phyloP scores from a whole-genome alignment of 257 asterid species.

The Petunia secreta region DNA sequence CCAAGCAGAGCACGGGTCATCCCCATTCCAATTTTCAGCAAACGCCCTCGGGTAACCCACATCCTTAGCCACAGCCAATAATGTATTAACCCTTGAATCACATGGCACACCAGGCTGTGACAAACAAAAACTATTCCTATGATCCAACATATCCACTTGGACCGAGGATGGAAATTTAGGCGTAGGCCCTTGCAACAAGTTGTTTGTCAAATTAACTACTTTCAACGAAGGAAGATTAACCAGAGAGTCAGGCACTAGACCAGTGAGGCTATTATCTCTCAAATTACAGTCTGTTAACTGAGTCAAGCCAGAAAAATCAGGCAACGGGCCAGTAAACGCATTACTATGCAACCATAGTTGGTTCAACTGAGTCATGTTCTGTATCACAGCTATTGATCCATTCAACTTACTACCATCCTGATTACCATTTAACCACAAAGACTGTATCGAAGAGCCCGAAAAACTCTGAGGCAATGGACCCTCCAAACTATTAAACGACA shows the following conservation, averaged over 20 bases:
- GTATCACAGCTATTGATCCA: conserved; percentile 17
- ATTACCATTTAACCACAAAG: conserved; percentile 9
- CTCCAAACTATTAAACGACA: neutral
- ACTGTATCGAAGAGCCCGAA: neutral
- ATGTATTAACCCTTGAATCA: conserved; percentile 8
- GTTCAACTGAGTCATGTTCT: neutral
- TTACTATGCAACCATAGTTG: conserved; percentile 1
- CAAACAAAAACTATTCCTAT: conserved; percentile 1
- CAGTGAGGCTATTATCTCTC: neutral
- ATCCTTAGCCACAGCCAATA: neutral
- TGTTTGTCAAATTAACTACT: neutral
- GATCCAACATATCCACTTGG: neutral
- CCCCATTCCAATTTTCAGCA: conserved; percentile 6
- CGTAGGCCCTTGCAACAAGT: neutral
- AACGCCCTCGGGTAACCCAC: neutral
- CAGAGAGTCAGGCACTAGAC: conserved; percentile 3
- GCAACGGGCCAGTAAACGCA: neutral
- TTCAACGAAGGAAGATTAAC: neutral
- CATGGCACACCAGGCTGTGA: conserved; percentile 13
- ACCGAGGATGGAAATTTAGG: neutral
- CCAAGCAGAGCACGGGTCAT: conserved; percentile 42
- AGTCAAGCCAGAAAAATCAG: neutral
- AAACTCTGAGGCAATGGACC: neutral
- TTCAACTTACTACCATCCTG: conserved; percentile 15
- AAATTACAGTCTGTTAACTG: conserved; percentile 5